Percentiles rank a stretch among this genome's conserved stretches.
These are phyloP conservation scores for Pilasporangium apinafurcum DNA, from an alignment of 352 stramenopile genomes.

Conservation along the genomic window DNA sequence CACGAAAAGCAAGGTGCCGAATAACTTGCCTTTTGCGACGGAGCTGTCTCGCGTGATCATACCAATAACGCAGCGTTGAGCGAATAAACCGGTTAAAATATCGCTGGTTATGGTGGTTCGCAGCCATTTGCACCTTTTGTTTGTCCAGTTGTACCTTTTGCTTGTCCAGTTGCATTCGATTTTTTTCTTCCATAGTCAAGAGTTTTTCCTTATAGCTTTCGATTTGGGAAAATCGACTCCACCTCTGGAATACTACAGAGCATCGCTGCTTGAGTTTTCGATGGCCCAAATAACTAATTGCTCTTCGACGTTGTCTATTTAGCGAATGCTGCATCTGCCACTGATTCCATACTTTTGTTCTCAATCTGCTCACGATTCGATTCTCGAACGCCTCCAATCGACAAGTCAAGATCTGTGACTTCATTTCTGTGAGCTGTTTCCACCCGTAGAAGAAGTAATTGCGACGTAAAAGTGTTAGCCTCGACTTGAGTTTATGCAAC, in stretches of 20 bases:
- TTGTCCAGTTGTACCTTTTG: neutral
- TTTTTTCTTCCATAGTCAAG: neutral
- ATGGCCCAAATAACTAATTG: no score
- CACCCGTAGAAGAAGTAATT: conserved; percentile 31
- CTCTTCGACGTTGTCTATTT: neutral
- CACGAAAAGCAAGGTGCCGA: conserved; percentile 1
- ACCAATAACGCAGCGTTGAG: conserved; percentile 1
- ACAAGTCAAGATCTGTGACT: conserved; percentile 24
- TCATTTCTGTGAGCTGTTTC: conserved; percentile 14
- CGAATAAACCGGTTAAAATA: neutral
- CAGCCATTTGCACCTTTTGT: neutral
- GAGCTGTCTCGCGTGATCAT: neutral
- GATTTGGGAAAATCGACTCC: no score
- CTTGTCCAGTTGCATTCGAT: no score
- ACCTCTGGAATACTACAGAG: conserved; percentile 3
- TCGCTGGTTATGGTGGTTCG: neutral
- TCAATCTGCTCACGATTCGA: conserved; percentile 9
- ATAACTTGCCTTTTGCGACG: neutral
- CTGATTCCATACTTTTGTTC: conserved; percentile 16
- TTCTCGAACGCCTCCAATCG: conserved; percentile 42
- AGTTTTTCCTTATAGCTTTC: neutral
- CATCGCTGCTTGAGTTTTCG: no score
- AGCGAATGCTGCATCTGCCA: conserved; percentile 10
- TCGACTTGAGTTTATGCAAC: conserved; percentile 6
- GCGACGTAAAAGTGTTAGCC: conserved; percentile 19